Percentiles rank a stretch among this genome's conserved stretches.
Evolutionary conservation across 2,329 filamentous ascomycete species (phyloP).

Genomic region (Talaromyces sp.): DNA sequence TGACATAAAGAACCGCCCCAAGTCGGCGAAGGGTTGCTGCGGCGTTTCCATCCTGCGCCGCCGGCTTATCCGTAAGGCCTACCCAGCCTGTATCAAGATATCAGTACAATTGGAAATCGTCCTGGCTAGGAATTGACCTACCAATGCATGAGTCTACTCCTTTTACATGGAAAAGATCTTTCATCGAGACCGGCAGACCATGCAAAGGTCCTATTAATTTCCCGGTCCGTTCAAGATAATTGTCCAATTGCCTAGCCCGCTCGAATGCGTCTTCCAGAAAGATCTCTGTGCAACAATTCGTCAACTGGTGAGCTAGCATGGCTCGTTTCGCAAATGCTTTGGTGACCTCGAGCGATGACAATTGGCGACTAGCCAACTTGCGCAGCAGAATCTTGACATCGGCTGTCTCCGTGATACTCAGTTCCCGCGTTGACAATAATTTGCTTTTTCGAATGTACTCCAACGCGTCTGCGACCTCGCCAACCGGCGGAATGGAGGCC

Average conservation of each 20-base stretch:
- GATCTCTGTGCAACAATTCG: conserved; percentile 24
- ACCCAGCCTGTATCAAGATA: conserved; percentile 15
- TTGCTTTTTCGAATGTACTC: conserved; percentile 20
- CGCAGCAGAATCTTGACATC: conserved; percentile 25
- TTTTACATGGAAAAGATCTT: conserved; percentile 28
- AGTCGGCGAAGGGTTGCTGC: conserved; percentile 12
- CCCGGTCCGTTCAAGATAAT: conserved; percentile 20
- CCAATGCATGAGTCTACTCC: conserved; percentile 22
- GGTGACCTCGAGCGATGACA: conserved; percentile 46
- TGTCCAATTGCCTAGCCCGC: conserved; percentile 22
- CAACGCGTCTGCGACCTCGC: conserved; percentile 23
- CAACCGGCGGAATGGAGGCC: conserved; percentile 22
- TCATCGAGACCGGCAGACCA: conserved; percentile 27
- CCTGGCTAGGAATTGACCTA: background rate
- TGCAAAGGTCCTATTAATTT: conserved; percentile 25
- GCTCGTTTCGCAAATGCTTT: conserved; percentile 56
- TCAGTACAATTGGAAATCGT: conserved; percentile 7
- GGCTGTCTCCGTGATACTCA: conserved; percentile 25
- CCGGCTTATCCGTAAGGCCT: conserved; percentile 17
- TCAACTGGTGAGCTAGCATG: conserved; percentile 49
- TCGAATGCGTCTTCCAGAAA: conserved; percentile 24
- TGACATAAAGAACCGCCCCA: conserved; percentile 54
- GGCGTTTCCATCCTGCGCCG: conserved; percentile 14
- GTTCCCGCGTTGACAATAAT: conserved; percentile 20
- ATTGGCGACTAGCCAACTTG: conserved; percentile 42